These are phyloP conservation scores for Fusarium agapanthi DNA, from an alignment of 2,329 filamentous ascomycete species.

Conservation along the genomic window DNA sequence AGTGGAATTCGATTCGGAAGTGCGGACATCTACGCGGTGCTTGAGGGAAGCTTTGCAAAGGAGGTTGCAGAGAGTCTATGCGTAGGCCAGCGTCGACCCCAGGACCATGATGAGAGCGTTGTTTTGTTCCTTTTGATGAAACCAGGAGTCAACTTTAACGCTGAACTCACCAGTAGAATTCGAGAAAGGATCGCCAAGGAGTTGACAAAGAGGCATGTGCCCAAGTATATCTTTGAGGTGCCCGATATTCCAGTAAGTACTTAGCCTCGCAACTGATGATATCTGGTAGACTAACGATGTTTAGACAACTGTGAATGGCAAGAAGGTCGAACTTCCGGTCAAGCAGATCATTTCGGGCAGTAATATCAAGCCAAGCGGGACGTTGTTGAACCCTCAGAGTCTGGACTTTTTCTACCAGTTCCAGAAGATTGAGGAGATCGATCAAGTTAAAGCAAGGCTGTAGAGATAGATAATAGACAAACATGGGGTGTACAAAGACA, in stretches of 20 bases:
- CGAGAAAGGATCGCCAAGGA: constrained; percentile 72
- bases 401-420: constrained; percentile 84
- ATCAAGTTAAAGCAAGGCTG: constrained; percentile 43
- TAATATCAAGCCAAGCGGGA: constrained; percentile 77
- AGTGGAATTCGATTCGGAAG: constrained; percentile 81
- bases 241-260: constrained; percentile 78
- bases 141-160: constrained; percentile 64
- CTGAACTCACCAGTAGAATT: constrained; percentile 63
- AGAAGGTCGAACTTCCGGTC: constrained; percentile 85
- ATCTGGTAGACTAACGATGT: constrained; percentile 17
- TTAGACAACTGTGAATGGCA: constrained; percentile 82
- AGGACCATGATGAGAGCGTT: constrained; percentile 63
- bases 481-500: not conserved
- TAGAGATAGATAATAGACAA: constrained; percentile 34
- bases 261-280: too few relatives aligned
- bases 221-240: constrained; percentile 80
- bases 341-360: constrained; percentile 85
- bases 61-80: constrained; percentile 77
- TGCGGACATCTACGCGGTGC: constrained; percentile 80
- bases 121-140: constrained; percentile 65
- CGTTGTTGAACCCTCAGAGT: constrained; percentile 78
- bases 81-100: constrained; percentile 76
- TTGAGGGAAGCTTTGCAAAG: constrained; percentile 71
- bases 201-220: constrained; percentile 78
- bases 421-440: constrained; percentile 48